These are phyloP conservation scores for Phytophthora cryptogea DNA, from an alignment of 352 stramenopile species.

Conservation along the genomic window DNA sequence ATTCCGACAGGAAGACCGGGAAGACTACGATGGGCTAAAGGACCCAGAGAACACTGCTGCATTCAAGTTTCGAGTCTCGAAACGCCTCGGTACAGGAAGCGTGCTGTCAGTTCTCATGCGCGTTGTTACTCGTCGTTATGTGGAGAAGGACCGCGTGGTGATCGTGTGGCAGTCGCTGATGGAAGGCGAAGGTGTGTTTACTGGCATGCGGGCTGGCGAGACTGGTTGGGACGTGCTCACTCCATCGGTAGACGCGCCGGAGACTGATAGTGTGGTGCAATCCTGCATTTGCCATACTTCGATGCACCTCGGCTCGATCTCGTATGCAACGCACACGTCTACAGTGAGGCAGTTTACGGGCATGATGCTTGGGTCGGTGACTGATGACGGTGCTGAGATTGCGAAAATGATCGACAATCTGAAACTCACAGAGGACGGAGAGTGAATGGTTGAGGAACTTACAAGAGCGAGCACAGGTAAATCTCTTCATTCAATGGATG, in stretches of 20 bases:
- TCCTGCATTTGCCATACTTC: background rate
- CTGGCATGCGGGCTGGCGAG: conserved; percentile 13
- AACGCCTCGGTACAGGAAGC: background rate
- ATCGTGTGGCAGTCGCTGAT: conserved; percentile 50
- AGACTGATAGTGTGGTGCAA: background rate
- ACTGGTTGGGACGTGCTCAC: conserved; percentile 10
- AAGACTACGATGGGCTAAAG: background rate
- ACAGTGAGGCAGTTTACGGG: too few species aligned
- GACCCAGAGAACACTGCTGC: background rate
- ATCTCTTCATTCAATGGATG: too few species aligned
- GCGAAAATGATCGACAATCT: background rate
- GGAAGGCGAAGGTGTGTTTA: conserved; percentile 25
- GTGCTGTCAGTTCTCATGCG: conserved; percentile 2
- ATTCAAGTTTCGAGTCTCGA: conserved; percentile 2
- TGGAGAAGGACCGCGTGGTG: conserved; percentile 43
- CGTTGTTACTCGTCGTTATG: conserved; percentile 40
- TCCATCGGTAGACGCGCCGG: background rate
- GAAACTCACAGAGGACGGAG: background rate
- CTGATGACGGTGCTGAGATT: background rate
- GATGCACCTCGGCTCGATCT: too few species aligned
- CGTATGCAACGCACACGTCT: too few species aligned
- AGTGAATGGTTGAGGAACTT: too few species aligned
- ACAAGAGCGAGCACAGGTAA: too few species aligned
- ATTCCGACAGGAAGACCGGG: conserved; percentile 1
- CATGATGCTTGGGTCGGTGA: too few species aligned